These are phyloP conservation scores for Saururus chinensis DNA, from an alignment of 164 flowering plant species.

Conservation along the genomic window DNA sequence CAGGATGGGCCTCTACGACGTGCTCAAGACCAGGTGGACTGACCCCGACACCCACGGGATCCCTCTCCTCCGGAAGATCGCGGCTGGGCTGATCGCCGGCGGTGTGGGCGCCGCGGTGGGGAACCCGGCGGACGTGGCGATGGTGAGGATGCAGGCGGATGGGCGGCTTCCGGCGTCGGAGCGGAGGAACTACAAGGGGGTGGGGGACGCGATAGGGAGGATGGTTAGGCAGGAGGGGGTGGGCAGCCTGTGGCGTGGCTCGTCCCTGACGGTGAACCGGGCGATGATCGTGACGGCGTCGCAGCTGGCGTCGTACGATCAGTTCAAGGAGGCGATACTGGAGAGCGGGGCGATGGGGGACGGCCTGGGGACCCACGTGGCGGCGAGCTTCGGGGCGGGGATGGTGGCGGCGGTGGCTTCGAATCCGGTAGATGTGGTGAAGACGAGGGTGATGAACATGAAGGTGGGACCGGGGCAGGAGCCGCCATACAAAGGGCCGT, in stretches of 20 bases:
- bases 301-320: conserved; percentile 86
- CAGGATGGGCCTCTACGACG: conserved; percentile 80
- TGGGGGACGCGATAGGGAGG: conserved; percentile 53
- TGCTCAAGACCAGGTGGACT: conserved; percentile 58
- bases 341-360: conserved; percentile 45
- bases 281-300: conserved; percentile 94
- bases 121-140: conserved; percentile 84
- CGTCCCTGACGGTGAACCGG: conserved; percentile 77
- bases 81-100: conserved; percentile 68
- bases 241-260: conserved; percentile 76
- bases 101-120: conserved; percentile 80
- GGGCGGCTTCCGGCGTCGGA: conserved; percentile 64
- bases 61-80: conserved; percentile 44
- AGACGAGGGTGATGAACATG: conserved; percentile 93
- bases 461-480: conserved; percentile 53
- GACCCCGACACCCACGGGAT: conserved; percentile 45
- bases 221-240: conserved; percentile 65
- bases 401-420: conserved; percentile 78
- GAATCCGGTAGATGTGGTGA: conserved; percentile 84
- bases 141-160: conserved; percentile 96
- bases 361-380: conserved; percentile 80
- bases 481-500: conserved; percentile 68
- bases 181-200: conserved; percentile 76
- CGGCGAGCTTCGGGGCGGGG: conserved; percentile 84
- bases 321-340: conserved; percentile 66